These are phyloP conservation scores for Ophiocordyceps camponoti-floridani DNA, from an alignment of 2,329 filamentous ascomycete species.

Conservation along the genomic window DNA sequence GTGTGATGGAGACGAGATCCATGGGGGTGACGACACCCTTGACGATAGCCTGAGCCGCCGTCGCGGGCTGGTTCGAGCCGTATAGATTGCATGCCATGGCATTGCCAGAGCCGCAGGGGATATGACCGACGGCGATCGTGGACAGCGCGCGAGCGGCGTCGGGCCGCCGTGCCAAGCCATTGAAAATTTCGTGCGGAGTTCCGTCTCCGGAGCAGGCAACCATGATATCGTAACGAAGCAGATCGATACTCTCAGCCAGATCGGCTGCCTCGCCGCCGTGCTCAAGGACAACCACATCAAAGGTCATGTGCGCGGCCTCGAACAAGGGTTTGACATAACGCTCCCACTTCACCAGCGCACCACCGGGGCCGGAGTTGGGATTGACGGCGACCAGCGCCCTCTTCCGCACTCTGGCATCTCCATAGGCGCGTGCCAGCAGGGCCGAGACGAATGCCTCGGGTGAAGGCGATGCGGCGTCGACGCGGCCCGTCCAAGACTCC, in stretches of 20 bases:
- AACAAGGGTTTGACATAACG: constrained; percentile 67
- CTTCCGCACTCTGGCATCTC: constrained; percentile 48
- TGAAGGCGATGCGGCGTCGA: constrained; percentile 16
- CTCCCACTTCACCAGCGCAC: constrained; percentile 54
- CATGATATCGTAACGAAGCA: constrained; percentile 68
- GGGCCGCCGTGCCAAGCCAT: constrained; percentile 61
- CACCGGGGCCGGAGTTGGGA: constrained; percentile 72
- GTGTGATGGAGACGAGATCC: constrained; percentile 76
- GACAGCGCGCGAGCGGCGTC: constrained; percentile 60
- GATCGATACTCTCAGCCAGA: constrained; percentile 57
- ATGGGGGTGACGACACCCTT: constrained; percentile 75
- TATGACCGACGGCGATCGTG: constrained; percentile 65
- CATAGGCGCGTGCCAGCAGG: constrained; percentile 54
- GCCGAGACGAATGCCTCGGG: constrained; percentile 43
- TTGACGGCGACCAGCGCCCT: constrained; percentile 82
- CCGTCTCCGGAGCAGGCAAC: constrained; percentile 87
- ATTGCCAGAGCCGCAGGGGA: constrained; percentile 89
- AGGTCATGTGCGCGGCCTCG: constrained; percentile 56
- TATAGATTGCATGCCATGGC: constrained; percentile 82
- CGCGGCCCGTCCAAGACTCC: constrained; percentile 34
- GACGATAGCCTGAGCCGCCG: constrained; percentile 67
- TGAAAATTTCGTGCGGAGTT: constrained; percentile 83
- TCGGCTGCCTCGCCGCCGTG: constrained; percentile 62
- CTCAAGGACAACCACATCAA: constrained; percentile 57
- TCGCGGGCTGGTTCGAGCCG: constrained; percentile 56